phyloP scores from a whole-genome alignment of 495 filamentous ascomycete genomes.

The Hyaloscypha finlandica region DNA sequence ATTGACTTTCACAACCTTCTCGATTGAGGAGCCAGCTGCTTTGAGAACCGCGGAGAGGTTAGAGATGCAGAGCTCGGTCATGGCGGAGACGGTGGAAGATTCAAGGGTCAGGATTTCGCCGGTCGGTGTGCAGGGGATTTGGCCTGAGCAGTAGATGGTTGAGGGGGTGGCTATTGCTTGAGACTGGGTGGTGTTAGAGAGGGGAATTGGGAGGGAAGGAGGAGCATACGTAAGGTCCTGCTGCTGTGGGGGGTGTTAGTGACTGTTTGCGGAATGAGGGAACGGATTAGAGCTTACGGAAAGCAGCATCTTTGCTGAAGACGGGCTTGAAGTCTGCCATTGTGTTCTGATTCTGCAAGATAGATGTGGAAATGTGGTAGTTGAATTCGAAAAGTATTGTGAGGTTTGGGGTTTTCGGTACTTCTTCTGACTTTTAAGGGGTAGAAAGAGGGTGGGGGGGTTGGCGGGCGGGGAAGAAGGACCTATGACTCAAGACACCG shows the following conservation, averaged over 20 bases:
- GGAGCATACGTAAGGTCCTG: constrained; percentile 54
- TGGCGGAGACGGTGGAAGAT: constrained; percentile 72
- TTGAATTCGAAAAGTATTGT: background rate
- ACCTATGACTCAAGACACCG: background rate
- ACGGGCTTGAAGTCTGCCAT: constrained; percentile 38
- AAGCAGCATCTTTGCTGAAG: constrained; percentile 56
- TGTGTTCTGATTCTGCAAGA: constrained; percentile 14
- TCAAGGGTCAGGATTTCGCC: constrained; percentile 63
- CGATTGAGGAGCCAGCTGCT: constrained; percentile 60
- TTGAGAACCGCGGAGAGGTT: constrained; percentile 68
- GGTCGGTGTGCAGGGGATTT: constrained; percentile 78
- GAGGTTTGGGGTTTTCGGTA: background rate
- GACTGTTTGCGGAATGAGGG: background rate
- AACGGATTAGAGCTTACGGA: constrained; percentile 42
- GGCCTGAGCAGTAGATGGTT: constrained; percentile 89
- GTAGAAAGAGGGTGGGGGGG: background rate
- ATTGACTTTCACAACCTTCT: constrained; percentile 69
- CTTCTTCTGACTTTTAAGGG: background rate
- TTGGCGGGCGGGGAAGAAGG: background rate
- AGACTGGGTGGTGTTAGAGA: constrained; percentile 43
- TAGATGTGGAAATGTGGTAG: background rate
- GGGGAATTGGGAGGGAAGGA: constrained; percentile 2
- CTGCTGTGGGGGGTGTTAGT: constrained; percentile 39
- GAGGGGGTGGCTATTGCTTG: constrained; percentile 82
- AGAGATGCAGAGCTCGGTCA: constrained; percentile 65